Evolutionary conservation across 192 early-diverging fungal species (phyloP).

Genomic region (Rhizophagus prolifer): DNA sequence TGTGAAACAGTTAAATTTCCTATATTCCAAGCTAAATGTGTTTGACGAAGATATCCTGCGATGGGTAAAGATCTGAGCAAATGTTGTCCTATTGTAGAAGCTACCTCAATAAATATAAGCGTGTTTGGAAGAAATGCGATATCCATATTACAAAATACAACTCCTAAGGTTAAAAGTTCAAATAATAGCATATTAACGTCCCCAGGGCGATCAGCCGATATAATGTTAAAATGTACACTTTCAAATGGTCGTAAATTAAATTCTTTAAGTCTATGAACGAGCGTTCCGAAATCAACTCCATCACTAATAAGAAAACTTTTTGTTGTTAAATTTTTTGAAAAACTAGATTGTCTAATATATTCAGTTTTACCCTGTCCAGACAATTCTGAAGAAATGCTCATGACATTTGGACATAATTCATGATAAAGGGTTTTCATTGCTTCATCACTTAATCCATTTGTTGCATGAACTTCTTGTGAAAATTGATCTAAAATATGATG

Average conservation of each 20-base stretch:
- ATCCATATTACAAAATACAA: conserved; percentile 1
- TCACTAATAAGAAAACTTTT: conserved; percentile 24
- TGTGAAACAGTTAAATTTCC: neutral
- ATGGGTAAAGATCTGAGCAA: conserved; percentile 13
- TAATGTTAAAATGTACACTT: conserved; percentile 26
- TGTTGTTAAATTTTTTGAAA: neutral
- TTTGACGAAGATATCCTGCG: neutral
- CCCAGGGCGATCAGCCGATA: neutral
- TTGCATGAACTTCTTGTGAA: no score
- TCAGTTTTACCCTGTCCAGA: conserved; percentile 29
- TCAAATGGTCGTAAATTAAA: neutral
- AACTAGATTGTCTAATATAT: conserved; percentile 8
- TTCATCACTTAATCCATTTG: neutral
- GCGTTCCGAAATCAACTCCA: neutral
- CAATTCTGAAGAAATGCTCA: conserved; percentile 17
- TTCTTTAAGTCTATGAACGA: conserved; percentile 15
- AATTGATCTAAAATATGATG: conserved; percentile 14
- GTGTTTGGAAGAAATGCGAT: conserved; percentile 1
- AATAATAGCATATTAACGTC: conserved; percentile 15
- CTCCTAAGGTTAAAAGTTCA: conserved; percentile 10
- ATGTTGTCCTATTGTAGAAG: conserved; percentile 20
- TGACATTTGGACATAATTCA: conserved; percentile 24
- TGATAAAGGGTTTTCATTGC: conserved; percentile 13
- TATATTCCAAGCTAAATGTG: conserved; percentile 20
- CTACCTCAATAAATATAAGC: conserved; percentile 20